phyloP scores from a whole-genome alignment of 2,329 filamentous ascomycete species.

The Aspergillaceae sp. region DNA sequence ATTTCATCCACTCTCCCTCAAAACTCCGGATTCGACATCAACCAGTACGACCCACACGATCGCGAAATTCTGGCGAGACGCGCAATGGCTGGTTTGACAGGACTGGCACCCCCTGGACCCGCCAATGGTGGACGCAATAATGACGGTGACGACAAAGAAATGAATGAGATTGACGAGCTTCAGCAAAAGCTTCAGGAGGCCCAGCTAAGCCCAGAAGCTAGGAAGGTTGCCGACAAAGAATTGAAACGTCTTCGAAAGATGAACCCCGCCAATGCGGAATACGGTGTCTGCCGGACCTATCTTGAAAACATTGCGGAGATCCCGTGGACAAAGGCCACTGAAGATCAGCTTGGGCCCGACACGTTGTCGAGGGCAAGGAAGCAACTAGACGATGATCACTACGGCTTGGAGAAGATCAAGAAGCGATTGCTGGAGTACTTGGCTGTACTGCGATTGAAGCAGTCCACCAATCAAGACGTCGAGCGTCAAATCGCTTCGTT shows the following conservation, averaged over 20 bases:
- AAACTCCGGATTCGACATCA: constrained; percentile 49
- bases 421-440: constrained; percentile 91
- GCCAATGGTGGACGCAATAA: constrained; percentile 38
- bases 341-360: constrained; percentile 74
- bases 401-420: constrained; percentile 94
- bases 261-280: constrained; percentile 92
- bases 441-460: constrained; percentile 91
- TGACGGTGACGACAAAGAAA: constrained; percentile 65
- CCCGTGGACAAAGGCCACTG: constrained; percentile 77
- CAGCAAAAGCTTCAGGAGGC: constrained; percentile 80
- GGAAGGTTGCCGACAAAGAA: constrained; percentile 85
- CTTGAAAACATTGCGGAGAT: constrained; percentile 90
- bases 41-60: constrained; percentile 41
- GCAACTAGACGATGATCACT: constrained; percentile 93
- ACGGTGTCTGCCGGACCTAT: constrained; percentile 87
- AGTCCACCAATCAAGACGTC: constrained; percentile 74
- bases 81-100: constrained; percentile 36
- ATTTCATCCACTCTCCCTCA: constrained; percentile 58
- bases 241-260: constrained; percentile 84
- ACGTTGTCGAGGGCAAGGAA: constrained; percentile 72
- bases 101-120: constrained; percentile 33
- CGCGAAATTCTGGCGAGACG: constrained; percentile 36
- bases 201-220: constrained; percentile 70
- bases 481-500: constrained; percentile 62
- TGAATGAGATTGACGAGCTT: constrained; percentile 83